Conservation (phyloP, 345 rosid species). For the Brassica rapa region DNA sequence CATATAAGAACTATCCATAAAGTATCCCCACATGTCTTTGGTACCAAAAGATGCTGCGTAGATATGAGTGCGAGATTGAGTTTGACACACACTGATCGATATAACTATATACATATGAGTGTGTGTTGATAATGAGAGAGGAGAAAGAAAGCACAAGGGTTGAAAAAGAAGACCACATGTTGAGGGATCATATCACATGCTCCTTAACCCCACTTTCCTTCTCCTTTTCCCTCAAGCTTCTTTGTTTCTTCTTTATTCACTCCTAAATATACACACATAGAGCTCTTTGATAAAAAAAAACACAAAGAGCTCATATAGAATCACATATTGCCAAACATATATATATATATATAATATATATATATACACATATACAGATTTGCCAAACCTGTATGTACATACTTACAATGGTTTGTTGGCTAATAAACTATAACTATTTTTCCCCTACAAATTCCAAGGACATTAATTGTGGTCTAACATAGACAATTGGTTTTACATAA, state of each 20-base stretch:
- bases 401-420: constrained; percentile 6
- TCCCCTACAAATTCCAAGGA: constrained; percentile 3
- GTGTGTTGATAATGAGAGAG: constrained; percentile 26
- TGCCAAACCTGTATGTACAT: neutral
- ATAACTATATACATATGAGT: neutral
- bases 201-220: constrained; percentile 42
- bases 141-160: constrained; percentile 27
- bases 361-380: neutral
- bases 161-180: constrained; percentile 41
- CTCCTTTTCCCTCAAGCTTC: constrained; percentile 25
- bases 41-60: constrained; percentile 42
- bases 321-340: constrained; percentile 27
- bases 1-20: neutral
- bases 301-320: neutral
- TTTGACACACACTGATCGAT: constrained; percentile 8
- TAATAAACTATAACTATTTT: neutral
- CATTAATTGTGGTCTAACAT: constrained; percentile 36
- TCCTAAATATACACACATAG: neutral
- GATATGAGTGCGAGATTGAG: constrained; percentile 37
- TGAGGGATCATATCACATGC: constrained; percentile 42
- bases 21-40: constrained; percentile 37
- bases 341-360: constrained; percentile 3
- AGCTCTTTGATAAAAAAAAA: neutral
- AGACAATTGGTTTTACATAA: neutral
- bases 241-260: constrained; percentile 9